Evolutionary conservation across 345 rosid genomes (phyloP).

Genomic region (Dimocarpus longan): DNA sequence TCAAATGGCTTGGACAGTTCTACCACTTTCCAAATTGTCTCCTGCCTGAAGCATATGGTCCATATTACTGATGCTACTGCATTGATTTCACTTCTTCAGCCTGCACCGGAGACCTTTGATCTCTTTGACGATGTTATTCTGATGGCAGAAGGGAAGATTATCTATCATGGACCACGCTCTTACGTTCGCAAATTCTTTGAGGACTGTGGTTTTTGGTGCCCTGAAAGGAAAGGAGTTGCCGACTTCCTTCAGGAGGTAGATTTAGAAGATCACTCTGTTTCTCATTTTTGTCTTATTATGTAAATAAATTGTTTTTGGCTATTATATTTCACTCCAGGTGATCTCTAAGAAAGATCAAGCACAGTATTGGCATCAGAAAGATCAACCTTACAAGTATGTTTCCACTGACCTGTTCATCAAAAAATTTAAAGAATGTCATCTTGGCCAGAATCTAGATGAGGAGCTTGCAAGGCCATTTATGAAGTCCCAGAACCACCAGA

Average conservation of each 20-base stretch:
- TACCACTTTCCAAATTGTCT: slow-evolving; percentile 49
- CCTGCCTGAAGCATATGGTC: slow-evolving; percentile 46
- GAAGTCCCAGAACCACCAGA: slow-evolving; percentile 30
- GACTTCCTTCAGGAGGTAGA: slow-evolving; percentile 56
- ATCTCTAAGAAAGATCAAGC: slow-evolving; percentile 52
- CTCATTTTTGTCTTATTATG: not conserved
- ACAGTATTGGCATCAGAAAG: slow-evolving; percentile 41
- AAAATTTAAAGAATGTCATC: slow-evolving; percentile 34
- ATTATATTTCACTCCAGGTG: slow-evolving; percentile 30
- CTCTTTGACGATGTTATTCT: slow-evolving; percentile 52
- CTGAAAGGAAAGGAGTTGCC: slow-evolving; percentile 49
- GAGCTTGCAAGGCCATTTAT: slow-evolving; percentile 39
- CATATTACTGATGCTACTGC: slow-evolving; percentile 43
- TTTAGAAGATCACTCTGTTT: not conserved
- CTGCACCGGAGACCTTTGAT: slow-evolving; percentile 52
- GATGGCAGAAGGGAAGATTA: slow-evolving; percentile 46
- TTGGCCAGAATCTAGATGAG: slow-evolving; percentile 28
- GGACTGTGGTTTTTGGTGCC: slow-evolving; percentile 40
- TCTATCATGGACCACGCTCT: slow-evolving; percentile 48
- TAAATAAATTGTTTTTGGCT: not conserved
- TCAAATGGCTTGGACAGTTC: slow-evolving; percentile 59
- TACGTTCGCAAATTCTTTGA: slow-evolving; percentile 39
- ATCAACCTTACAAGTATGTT: slow-evolving; percentile 32
- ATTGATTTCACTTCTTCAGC: slow-evolving; percentile 41
- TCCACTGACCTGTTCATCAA: slow-evolving; percentile 32